A percentile compares a stretch with the other conserved stretches of the same genome.
These are phyloP conservation scores for Tylopilus orsonianus DNA, from an alignment of 1,284 basidiomycete genomes.

Conservation along the genomic window DNA sequence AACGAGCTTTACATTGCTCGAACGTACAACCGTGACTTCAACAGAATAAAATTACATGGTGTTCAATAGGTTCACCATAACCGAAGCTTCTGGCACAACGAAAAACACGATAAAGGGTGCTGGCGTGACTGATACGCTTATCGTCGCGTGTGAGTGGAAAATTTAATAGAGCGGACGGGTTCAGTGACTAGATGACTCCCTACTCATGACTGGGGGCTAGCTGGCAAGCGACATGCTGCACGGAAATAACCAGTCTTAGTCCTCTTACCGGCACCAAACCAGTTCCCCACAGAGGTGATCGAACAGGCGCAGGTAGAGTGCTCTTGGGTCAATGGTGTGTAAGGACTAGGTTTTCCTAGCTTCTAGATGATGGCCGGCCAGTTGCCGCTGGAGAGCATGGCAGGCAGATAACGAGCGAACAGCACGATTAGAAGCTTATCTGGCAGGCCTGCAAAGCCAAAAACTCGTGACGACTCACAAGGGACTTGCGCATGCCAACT, in stretches of 20 bases:
- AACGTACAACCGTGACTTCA: neutral
- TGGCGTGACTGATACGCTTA: too few species aligned
- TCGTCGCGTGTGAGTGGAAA: neutral
- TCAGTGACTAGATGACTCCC: neutral
- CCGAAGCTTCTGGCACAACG: too few species aligned
- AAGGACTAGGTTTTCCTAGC: neutral
- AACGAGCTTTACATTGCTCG: constrained; percentile 1
- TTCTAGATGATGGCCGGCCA: neutral
- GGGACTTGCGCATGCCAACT: neutral
- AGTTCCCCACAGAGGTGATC: neutral
- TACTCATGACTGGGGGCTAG: neutral
- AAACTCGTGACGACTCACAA: neutral
- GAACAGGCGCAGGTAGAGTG: neutral
- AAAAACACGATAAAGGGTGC: neutral
- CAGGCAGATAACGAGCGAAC: too few species aligned
- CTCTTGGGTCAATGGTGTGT: neutral
- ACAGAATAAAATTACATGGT: neutral
- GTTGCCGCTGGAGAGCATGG: too few species aligned
- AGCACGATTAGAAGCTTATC: too few species aligned
- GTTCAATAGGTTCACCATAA: too few species aligned
- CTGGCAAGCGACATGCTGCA: neutral
- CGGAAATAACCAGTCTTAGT: neutral
- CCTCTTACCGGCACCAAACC: constrained; percentile 2
- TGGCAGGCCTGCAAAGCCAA: neutral
- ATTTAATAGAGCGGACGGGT: neutral